Percentiles rank a stretch among this genome's conserved stretches.
Conservation (phyloP, 2,329 filamentous ascomycete genomes). For the Graphiopsis chlorocephala region DNA sequence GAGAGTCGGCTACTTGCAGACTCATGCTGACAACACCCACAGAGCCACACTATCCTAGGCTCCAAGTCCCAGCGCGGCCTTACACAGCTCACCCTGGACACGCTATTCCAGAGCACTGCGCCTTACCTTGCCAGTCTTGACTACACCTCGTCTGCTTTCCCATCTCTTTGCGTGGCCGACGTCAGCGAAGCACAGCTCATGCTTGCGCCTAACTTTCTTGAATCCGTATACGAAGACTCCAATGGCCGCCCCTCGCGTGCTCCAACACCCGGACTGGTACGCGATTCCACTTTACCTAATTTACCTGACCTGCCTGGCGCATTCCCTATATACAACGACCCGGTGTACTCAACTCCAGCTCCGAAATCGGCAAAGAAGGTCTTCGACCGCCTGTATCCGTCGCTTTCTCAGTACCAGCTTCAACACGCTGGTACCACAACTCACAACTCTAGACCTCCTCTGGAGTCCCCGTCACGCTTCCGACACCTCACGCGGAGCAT, state of each 20-base stretch:
- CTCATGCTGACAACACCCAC: constrained; percentile 17
- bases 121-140: constrained; percentile 64
- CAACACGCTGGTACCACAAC: constrained; percentile 17
- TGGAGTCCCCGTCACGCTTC: constrained; percentile 23
- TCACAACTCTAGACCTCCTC: constrained; percentile 12
- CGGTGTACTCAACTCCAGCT: constrained; percentile 20
- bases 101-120: constrained; percentile 79
- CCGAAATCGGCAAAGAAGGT: constrained; percentile 19
- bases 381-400: constrained; percentile 33
- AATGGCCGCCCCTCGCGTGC: constrained; percentile 40
- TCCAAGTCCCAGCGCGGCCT: constrained; percentile 82
- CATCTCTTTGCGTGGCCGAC: constrained; percentile 74
- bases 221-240: constrained; percentile 70
- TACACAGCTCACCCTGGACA: constrained; percentile 86
- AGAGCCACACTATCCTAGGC: constrained; percentile 96
- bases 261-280: constrained; percentile 47
- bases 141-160: constrained; percentile 60
- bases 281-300: constrained; percentile 28
- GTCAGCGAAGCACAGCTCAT: constrained; percentile 76
- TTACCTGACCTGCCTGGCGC: constrained; percentile 24
- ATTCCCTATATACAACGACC: constrained; percentile 25
- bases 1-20: background rate
- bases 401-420: constrained; percentile 27
- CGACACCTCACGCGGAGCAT: constrained; percentile 24
- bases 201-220: constrained; percentile 72